phyloP scores from a whole-genome alignment of 2,329 filamentous ascomycete genomes.

The Trichoderma pleuroti region DNA sequence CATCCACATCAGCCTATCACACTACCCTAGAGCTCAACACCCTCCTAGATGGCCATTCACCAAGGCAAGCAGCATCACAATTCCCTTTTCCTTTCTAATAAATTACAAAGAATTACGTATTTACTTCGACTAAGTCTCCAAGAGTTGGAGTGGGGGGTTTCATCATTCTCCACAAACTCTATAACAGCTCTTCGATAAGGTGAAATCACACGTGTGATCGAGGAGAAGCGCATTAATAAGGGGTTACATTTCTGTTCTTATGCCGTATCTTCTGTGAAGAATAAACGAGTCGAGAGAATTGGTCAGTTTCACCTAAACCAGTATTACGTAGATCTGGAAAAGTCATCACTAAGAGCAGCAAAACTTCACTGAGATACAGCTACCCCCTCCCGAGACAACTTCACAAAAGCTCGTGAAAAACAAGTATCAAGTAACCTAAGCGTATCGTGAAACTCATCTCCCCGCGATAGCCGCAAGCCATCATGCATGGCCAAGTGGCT shows the following conservation, averaged over 20 bases:
- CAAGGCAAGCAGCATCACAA: neutral
- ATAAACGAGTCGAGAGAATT: neutral
- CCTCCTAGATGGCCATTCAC: neutral
- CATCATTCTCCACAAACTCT: neutral
- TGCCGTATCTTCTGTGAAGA: neutral
- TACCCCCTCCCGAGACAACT: neutral
- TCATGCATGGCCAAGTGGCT: neutral
- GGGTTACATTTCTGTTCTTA: neutral
- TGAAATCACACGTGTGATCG: neutral
- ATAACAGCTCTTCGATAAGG: neutral
- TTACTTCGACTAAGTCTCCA: neutral
- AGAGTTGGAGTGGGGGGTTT: neutral
- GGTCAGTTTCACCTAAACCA: neutral
- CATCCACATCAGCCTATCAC: neutral
- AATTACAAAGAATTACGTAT: neutral
- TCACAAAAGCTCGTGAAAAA: neutral
- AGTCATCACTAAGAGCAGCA: neutral
- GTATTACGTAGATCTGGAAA: neutral
- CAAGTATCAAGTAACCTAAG: neutral
- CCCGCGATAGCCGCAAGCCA: neutral
- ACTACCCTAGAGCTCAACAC: neutral
- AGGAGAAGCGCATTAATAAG: neutral
- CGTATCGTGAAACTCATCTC: neutral
- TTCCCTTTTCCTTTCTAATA: neutral
- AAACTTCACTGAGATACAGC: neutral